Evolutionary conservation across 2,329 filamentous ascomycete genomes (phyloP).

Genomic region (Phyllosticta ampelicida): DNA sequence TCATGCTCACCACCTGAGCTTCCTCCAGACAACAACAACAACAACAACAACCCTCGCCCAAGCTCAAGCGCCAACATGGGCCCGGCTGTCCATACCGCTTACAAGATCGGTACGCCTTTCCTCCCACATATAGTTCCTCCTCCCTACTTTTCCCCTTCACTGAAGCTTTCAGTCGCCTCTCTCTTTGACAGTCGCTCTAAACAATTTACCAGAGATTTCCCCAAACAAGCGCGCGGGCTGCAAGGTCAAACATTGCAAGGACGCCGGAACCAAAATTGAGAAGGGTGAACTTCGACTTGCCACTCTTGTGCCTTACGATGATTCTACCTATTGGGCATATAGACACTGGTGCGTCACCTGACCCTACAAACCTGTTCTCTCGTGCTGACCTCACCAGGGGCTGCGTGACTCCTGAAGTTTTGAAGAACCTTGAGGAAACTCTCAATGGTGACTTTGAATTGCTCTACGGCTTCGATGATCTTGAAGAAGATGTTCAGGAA

Average conservation of each 20-base stretch:
- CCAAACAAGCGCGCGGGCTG: slow-evolving; percentile 63
- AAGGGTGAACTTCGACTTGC: slow-evolving; percentile 76
- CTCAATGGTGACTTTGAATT: slow-evolving; percentile 50
- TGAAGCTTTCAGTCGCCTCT: background rate
- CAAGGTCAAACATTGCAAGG: slow-evolving; percentile 62
- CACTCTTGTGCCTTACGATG: slow-evolving; percentile 53
- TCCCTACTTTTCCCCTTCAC: background rate
- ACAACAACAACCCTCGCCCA: background rate
- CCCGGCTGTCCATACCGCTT: slow-evolving; percentile 4
- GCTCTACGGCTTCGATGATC: slow-evolving; percentile 73
- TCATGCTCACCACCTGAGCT: background rate
- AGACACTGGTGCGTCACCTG: slow-evolving; percentile 64
- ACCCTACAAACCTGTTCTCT: background rate
- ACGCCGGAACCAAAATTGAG: slow-evolving; percentile 54
- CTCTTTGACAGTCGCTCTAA: slow-evolving; percentile 3
- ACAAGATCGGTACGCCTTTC: slow-evolving; percentile 8
- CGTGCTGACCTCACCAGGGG: slow-evolving; percentile 49
- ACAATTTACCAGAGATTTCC: slow-evolving; percentile 51
- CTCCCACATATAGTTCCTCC: background rate
- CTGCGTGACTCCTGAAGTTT: slow-evolving; percentile 68
- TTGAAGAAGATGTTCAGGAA: slow-evolving; percentile 55
- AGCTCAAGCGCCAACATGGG: slow-evolving; percentile 7
- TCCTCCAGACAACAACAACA: background rate
- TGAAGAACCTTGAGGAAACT: slow-evolving; percentile 53
- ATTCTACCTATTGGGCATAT: slow-evolving; percentile 59